Conservation (phyloP, 2,329 filamentous ascomycete species). For the Pseudogymnoascus sp. region DNA sequence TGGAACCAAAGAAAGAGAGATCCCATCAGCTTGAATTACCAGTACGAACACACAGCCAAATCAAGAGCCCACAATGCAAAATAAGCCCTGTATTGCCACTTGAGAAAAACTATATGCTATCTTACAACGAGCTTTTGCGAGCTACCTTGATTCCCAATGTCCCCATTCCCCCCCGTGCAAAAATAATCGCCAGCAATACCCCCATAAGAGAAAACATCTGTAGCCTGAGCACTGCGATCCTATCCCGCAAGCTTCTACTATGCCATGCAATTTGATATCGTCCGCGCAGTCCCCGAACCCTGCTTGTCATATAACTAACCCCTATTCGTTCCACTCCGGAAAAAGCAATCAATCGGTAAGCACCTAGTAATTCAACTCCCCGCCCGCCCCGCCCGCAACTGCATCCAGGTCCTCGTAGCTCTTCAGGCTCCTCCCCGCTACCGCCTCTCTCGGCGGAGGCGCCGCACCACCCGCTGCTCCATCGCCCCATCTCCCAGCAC, state of each 20-base stretch:
- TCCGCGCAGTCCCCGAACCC: background rate
- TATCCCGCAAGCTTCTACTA: background rate
- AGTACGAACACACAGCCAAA: slow-evolving; percentile 10
- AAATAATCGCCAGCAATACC: slow-evolving; percentile 6
- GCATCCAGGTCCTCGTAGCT: slow-evolving; percentile 97
- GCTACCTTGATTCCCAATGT: background rate
- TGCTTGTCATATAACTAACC: background rate
- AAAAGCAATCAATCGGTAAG: background rate
- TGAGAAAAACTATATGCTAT: slow-evolving; percentile 5
- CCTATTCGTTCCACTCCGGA: background rate
- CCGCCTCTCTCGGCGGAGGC: slow-evolving; percentile 81
- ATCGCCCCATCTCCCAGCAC: slow-evolving; percentile 59
- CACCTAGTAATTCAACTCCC: slow-evolving; percentile 77
- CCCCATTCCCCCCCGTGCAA: background rate
- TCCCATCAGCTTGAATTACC: background rate
- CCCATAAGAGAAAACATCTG: background rate
- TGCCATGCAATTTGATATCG: slow-evolving; percentile 1
- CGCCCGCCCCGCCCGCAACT: slow-evolving; percentile 61
- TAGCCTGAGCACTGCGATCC: background rate
- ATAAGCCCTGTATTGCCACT: background rate
- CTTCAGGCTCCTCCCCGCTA: slow-evolving; percentile 85
- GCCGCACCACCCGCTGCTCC: slow-evolving; percentile 64
- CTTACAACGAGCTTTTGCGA: background rate
- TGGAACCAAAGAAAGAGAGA: background rate
- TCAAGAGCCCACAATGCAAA: background rate